A percentile compares a stretch with the other conserved stretches of the same genome.
These are phyloP conservation scores for Lasiodiplodia hormozganensis DNA, from an alignment of 2,329 filamentous ascomycete genomes.

Conservation along the genomic window DNA sequence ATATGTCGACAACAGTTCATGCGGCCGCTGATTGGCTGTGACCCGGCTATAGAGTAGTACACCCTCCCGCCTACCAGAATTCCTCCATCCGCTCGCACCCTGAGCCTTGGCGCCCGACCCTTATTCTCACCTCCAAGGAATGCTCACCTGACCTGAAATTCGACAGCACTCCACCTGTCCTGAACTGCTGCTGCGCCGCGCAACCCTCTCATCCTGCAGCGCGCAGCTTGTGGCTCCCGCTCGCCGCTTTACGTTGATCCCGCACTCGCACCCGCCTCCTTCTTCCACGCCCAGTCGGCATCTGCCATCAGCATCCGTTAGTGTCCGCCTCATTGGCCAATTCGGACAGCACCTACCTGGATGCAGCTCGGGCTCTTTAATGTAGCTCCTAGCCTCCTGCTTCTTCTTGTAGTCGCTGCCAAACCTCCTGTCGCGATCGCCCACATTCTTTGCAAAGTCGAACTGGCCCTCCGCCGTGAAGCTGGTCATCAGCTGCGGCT, in stretches of 20 bases:
- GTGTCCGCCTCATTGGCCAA: not conserved
- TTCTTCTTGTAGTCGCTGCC: conserved; percentile 60
- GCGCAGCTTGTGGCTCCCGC: conserved; percentile 7
- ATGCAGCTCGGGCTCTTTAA: conserved; percentile 58
- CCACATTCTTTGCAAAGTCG: conserved; percentile 53
- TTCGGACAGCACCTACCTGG: conserved; percentile 19
- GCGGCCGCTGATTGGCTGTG: conserved; percentile 13
- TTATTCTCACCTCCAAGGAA: conserved; percentile 4
- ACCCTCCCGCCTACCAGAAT: not conserved
- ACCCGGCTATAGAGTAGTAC: not conserved
- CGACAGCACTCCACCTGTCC: not conserved
- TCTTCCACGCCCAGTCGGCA: conserved; percentile 28
- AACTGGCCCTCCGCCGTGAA: conserved; percentile 61
- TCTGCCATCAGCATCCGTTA: conserved; percentile 21
- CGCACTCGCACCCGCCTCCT: conserved; percentile 1
- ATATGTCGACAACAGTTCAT: not conserved
- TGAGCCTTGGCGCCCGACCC: not conserved
- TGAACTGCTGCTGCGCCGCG: not conserved
- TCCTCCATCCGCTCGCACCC: not conserved
- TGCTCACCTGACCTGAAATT: conserved; percentile 6
- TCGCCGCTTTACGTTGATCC: conserved; percentile 12
- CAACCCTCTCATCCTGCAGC: not conserved
- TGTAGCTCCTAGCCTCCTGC: conserved; percentile 59
- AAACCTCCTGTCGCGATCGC: conserved; percentile 62
- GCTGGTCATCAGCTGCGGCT: conserved; percentile 70